These are phyloP conservation scores for Lentinus brumalis DNA, from an alignment of 768 basidiomycete genomes.

Conservation along the genomic window DNA sequence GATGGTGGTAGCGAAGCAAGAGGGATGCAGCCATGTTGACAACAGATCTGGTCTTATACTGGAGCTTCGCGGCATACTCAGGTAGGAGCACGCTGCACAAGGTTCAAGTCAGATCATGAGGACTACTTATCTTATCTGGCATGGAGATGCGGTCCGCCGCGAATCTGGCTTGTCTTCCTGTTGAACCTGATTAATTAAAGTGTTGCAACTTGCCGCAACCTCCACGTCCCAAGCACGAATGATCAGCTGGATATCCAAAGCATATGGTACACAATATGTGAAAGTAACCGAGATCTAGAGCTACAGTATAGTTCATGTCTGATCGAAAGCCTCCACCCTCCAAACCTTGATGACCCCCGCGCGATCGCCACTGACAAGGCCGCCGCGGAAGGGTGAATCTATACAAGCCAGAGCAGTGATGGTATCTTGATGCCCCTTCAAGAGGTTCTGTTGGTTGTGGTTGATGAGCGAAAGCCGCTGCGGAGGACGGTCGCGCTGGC, in stretches of 20 bases:
- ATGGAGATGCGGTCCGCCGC: no score
- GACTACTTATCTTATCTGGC: neutral
- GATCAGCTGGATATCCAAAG: no score
- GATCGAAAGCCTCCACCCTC: conserved; percentile 58
- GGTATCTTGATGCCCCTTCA: conserved; percentile 89
- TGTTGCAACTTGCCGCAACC: no score
- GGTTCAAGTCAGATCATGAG: no score
- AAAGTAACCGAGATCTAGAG: neutral
- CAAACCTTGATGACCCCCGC: conserved; percentile 91
- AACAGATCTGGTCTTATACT: neutral
- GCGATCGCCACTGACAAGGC: conserved; percentile 89
- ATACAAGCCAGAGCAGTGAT: conserved; percentile 85
- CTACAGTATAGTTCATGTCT: conserved; percentile 10
- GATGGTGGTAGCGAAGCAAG: neutral
- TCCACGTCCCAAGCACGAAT: no score
- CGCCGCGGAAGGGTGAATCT: conserved; percentile 91
- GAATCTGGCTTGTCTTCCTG: no score
- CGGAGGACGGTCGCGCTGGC: conserved; percentile 64
- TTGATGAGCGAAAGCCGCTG: conserved; percentile 79
- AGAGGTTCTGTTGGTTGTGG: conserved; percentile 79
- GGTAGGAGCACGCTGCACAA: no score
- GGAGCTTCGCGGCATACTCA: no score
- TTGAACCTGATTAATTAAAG: no score
- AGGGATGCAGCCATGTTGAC: neutral
- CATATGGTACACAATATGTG: neutral